Evolutionary conservation across 2,329 filamentous ascomycete species (phyloP), one percentile per base, ranked within the genome.

Genomic region (Trichoderma sp.): DNA sequence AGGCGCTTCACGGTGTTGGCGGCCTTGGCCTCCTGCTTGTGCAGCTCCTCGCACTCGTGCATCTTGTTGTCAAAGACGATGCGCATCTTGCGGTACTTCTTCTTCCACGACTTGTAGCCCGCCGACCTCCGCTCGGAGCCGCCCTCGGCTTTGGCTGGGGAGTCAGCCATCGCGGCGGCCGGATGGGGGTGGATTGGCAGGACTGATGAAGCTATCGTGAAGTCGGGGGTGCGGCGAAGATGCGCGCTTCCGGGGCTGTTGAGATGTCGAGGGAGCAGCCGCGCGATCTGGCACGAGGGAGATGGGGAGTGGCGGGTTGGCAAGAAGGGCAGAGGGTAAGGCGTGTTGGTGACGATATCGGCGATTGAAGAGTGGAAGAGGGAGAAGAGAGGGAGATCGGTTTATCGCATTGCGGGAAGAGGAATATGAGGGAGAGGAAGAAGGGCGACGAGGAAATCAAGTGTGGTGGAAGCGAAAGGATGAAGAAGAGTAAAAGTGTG

Each of bases 1-100:
- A 99, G 84, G 60, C 93, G 86, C 76, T 91, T 93, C 24, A 92
- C 91, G 4, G 92, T 90, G 69, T 89, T 88, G 67, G 90, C 87
- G 43, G 93, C 91, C 77, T 90, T 89, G 76, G 91, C 90, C 77
- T 95, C 93, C 63, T 91, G 84, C 71, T 88, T 87, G 78, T 95
- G 95, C 67, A 95, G 83, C 63, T 88, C 85, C 78, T 96, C 95
- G 75, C 92, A 91, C 69, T 92, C 87, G 65, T 89, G 85, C 85
- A 93, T 91, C 72, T 87, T 87, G 58, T 88, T 83, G 71, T 95
- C 90, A 74, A 95, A 96, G 30, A 83, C 82, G 75, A 90, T 83
- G 78, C 90, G 89, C 88, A 95, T 91, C 83, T 96, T 96, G 72
- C 90, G 90, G 77, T 96, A 99, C 82, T 99, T 99, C 80, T 97